A percentile compares a stretch with the other conserved stretches of the same genome.
Conservation (phyloP, 192 early-diverging fungal species). For the Backusella parvicylindrica region DNA sequence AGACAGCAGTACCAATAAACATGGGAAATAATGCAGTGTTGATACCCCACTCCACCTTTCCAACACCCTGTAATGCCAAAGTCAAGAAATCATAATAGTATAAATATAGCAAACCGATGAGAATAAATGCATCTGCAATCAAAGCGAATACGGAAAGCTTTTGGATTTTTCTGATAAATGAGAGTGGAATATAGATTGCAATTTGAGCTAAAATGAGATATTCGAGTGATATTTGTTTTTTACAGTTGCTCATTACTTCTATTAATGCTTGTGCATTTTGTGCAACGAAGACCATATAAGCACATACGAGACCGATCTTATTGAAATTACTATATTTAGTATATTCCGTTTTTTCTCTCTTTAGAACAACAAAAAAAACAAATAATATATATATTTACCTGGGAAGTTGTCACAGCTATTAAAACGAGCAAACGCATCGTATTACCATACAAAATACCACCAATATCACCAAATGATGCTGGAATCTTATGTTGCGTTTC, state of each 20-base stretch:
- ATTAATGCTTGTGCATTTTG: slow-evolving; percentile 79
- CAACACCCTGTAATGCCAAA: slow-evolving; percentile 55
- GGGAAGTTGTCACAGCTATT: slow-evolving; percentile 42
- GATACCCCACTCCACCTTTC: slow-evolving; percentile 63
- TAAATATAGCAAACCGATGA: slow-evolving; percentile 82
- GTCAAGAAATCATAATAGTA: slow-evolving; percentile 69
- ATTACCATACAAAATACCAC: slow-evolving; percentile 59
- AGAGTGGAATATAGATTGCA: slow-evolving; percentile 75
- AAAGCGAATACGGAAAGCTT: slow-evolving; percentile 78
- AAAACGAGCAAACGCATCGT: slow-evolving; percentile 60
- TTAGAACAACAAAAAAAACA: background rate
- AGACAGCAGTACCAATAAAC: slow-evolving; percentile 91
- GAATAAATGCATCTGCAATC: slow-evolving; percentile 88
- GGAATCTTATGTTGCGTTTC: slow-evolving; percentile 57
- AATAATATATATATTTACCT: slow-evolving; percentile 40
- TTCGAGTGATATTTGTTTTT: slow-evolving; percentile 36
- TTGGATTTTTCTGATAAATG: slow-evolving; percentile 88
- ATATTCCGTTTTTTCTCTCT: background rate
- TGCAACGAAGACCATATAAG: slow-evolving; percentile 88
- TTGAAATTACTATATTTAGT: slow-evolving; percentile 1
- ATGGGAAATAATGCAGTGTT: slow-evolving; percentile 80
- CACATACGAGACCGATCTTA: slow-evolving; percentile 83
- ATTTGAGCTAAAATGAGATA: slow-evolving; percentile 68
- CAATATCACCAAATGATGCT: slow-evolving; percentile 70
- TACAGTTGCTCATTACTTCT: slow-evolving; percentile 71